Evolutionary conservation across 2,329 filamentous ascomycete genomes (phyloP).

Genomic region (Pezicula rhizophila): DNA sequence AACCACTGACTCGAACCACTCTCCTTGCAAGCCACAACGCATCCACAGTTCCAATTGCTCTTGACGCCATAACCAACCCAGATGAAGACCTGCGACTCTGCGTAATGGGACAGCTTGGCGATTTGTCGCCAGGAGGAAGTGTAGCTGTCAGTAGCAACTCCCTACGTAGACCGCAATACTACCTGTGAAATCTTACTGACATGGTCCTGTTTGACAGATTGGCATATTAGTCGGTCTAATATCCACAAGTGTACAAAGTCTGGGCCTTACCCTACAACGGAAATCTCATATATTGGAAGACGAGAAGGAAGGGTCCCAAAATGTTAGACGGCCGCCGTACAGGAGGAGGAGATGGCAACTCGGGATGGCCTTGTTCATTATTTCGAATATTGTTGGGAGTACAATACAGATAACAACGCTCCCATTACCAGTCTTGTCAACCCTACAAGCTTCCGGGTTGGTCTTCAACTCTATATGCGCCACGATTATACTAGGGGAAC

Average conservation of each 20-base stretch:
- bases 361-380: conserved; percentile 94
- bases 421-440: conserved; percentile 88
- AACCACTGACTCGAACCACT: background rate
- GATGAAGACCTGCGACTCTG: conserved; percentile 24
- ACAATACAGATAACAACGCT: conserved; percentile 96
- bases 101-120: conserved; percentile 65
- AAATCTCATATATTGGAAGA: conserved; percentile 98
- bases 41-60: background rate
- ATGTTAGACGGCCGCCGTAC: conserved; percentile 79
- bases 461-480: conserved; percentile 99
- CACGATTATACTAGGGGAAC: conserved; percentile 83
- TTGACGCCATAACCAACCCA: conserved; percentile 7
- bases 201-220: conserved; percentile 48
- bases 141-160: conserved; percentile 55
- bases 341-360: conserved; percentile 90
- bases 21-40: background rate
- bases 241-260: conserved; percentile 89
- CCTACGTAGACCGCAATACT: background rate
- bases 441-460: conserved; percentile 87
- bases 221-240: conserved; percentile 89
- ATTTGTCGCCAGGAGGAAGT: conserved; percentile 71
- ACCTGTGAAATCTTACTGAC: conserved; percentile 11
- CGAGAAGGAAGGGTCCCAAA: conserved; percentile 71
- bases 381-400: conserved; percentile 90
- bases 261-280: conserved; percentile 91